phyloP scores from a whole-genome alignment of 768 basidiomycete genomes.

The Exsudoporus frostii region DNA sequence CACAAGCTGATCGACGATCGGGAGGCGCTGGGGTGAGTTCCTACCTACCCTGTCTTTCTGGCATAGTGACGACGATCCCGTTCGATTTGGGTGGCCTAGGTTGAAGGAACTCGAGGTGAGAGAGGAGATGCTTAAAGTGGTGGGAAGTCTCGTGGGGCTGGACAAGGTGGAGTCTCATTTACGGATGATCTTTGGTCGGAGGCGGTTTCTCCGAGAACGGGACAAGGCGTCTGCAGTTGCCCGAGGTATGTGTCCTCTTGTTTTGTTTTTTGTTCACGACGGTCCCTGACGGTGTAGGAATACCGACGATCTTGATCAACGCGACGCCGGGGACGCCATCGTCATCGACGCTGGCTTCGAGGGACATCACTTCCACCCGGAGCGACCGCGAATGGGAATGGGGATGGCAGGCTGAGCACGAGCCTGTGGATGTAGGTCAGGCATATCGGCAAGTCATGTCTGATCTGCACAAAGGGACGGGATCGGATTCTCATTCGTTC shows the following conservation, averaged over 20 bases:
- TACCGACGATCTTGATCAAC: constrained; percentile 71
- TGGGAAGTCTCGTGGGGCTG: constrained; percentile 79
- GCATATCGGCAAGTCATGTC: not conserved
- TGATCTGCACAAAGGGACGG: too few species aligned
- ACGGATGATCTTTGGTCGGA: constrained; percentile 69
- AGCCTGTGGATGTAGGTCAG: not conserved
- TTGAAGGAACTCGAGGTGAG: constrained; percentile 77
- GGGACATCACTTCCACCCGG: constrained; percentile 51
- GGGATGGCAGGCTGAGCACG: not conserved
- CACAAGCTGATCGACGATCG: constrained; percentile 89
- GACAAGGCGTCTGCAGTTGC: constrained; percentile 36
- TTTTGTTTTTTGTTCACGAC: too few species aligned
- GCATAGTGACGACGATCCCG: too few species aligned
- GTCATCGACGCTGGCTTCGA: constrained; percentile 45
- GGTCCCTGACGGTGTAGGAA: constrained; percentile 37
- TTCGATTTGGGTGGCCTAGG: too few species aligned
- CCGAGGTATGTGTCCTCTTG: not conserved
- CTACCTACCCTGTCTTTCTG: too few species aligned
- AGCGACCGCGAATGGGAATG: constrained; percentile 1
- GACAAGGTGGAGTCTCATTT: constrained; percentile 82
- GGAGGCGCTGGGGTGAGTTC: constrained; percentile 84
- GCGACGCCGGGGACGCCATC: not conserved
- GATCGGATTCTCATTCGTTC: not conserved
- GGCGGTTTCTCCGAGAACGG: constrained; percentile 56
- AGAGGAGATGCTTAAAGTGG: constrained; percentile 72